These are phyloP conservation scores for Stephanodiscus minutulus DNA, from an alignment of 108 stramenopile species.

Conservation along the genomic window DNA sequence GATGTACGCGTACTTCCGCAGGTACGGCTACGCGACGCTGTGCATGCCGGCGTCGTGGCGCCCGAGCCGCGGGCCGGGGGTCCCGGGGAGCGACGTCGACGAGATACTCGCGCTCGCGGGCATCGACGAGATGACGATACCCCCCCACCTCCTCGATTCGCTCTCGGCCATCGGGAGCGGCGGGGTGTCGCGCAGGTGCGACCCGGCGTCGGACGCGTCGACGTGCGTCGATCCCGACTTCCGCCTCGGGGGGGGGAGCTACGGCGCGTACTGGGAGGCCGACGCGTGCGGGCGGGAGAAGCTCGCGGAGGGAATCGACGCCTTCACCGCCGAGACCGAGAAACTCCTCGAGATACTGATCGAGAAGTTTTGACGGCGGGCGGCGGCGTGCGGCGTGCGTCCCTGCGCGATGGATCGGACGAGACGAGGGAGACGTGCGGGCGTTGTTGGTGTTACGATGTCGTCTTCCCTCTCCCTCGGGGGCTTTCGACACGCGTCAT, in stretches of 20 bases:
- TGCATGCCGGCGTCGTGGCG: slow-evolving; percentile 98
- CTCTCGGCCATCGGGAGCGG: slow-evolving; percentile 46
- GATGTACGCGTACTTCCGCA: slow-evolving; percentile 93
- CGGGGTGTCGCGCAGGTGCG: slow-evolving; percentile 43
- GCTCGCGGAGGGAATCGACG: slow-evolving; percentile 91
- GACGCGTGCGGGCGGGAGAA: slow-evolving; percentile 94
- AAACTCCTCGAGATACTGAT: slow-evolving; percentile 84
- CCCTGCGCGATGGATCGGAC: no score
- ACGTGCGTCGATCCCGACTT: slow-evolving; percentile 66
- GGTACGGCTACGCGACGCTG: slow-evolving; percentile 86
- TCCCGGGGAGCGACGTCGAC: slow-evolving; percentile 70
- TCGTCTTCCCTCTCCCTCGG: no score
- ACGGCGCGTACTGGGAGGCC: slow-evolving; percentile 75
- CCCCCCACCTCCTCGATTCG: slow-evolving; percentile 68
- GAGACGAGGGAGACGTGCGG: no score
- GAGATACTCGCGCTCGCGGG: slow-evolving; percentile 88
- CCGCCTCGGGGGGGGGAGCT: slow-evolving; percentile 54
- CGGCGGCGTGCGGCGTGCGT: no score
- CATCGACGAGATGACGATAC: slow-evolving; percentile 88
- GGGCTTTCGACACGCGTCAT: no score
- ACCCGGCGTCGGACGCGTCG: slow-evolving; percentile 49
- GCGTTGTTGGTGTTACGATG: no score
- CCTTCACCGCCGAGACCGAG: slow-evolving; percentile 83
- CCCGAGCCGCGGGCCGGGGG: slow-evolving; percentile 68
- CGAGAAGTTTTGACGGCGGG: slow-evolving; percentile 45